Percentiles rank a stretch among this genome's conserved stretches.
phyloP scores from a whole-genome alignment of 2,329 filamentous ascomycete species.

The Paecilomyces sp. region DNA sequence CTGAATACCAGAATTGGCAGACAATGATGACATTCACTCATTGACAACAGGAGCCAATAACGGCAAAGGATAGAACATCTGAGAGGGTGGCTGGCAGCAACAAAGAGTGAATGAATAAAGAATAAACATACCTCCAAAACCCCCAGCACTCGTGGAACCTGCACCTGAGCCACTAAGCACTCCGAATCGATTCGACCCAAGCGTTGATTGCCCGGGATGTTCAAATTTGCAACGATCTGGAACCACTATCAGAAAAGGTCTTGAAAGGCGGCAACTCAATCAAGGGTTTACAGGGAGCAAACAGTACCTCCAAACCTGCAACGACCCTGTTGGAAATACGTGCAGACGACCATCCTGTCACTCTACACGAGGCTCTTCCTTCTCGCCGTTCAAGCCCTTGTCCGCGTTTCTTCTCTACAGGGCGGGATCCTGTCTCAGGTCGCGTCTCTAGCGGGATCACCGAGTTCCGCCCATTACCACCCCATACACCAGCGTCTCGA shows the following conservation, averaged over 20 bases:
- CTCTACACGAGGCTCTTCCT: neutral
- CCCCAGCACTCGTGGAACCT: slow-evolving; percentile 10
- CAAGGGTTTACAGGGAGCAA: slow-evolving; percentile 1
- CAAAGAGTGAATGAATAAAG: neutral
- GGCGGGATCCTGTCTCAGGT: neutral
- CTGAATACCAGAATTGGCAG: neutral
- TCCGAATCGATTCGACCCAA: slow-evolving; percentile 53
- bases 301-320: slow-evolving; percentile 59
- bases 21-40: neutral
- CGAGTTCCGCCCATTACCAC: neutral
- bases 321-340: slow-evolving; percentile 57
- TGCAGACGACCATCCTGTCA: slow-evolving; percentile 47
- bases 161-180: slow-evolving; percentile 28
- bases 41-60: neutral
- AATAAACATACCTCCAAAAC: slow-evolving; percentile 33
- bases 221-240: slow-evolving; percentile 54
- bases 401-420: slow-evolving; percentile 1
- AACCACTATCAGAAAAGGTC: slow-evolving; percentile 9
- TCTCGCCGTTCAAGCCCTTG: neutral
- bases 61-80: neutral
- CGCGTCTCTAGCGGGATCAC: neutral
- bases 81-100: neutral
- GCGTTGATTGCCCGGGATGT: slow-evolving; percentile 42
- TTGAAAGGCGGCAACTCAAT: neutral
- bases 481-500: neutral